Evolutionary conservation across 2,329 filamentous ascomycete species (phyloP), one percentile per base, ranked within the genome.

Genomic region (Colletotrichum spaethianum): DNA sequence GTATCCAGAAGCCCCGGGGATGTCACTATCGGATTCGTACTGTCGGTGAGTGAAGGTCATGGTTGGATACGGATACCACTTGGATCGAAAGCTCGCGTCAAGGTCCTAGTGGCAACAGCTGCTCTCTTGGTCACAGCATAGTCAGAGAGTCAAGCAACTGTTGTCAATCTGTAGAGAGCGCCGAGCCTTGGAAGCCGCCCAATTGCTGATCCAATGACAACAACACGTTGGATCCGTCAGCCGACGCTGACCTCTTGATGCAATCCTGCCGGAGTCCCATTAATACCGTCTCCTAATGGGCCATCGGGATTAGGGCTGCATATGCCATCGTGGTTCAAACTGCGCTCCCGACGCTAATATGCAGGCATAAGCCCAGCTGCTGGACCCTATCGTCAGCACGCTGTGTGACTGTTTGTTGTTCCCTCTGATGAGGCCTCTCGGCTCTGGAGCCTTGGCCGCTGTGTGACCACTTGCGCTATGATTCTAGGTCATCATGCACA

Each of bases 271-370:
- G 59, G 26, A 40, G 60, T 53, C 33, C 46, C 36, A 52, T 63
- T 55, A 44, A 63, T 44, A 67, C 57, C 52, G 69, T 28, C 55
- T 70, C 31, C 59, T 72, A 40, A 69, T 48, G 57, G 59, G 44
- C n/a, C 52, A 57, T 52, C 33, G 59, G 44, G 57, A 42, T 66
- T 73, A 73, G 71, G 67, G 71, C 71, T 73, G 71, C 71, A 73
- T 73, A 67, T 67, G 67, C 63, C 67, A 71, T 72, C 55, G 72
- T 48, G 65, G 64, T 57, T 50, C 44, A 63, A 70, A 57, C 67
- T 53, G 48, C 63, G 38, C 40, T 68, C 72, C 72, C 63, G 63
- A 42, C 63, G 66, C 70, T 72, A 72, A 59, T 50, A n/a, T 14
- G 52, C 59, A 72, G 63, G 72, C 68, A 72, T 67, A 40, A 50